A percentile compares a stretch with the other conserved stretches of the same genome.
These are phyloP conservation scores for Fusarium lateritium DNA, from an alignment of 2,329 filamentous ascomycete species.

Conservation along the genomic window DNA sequence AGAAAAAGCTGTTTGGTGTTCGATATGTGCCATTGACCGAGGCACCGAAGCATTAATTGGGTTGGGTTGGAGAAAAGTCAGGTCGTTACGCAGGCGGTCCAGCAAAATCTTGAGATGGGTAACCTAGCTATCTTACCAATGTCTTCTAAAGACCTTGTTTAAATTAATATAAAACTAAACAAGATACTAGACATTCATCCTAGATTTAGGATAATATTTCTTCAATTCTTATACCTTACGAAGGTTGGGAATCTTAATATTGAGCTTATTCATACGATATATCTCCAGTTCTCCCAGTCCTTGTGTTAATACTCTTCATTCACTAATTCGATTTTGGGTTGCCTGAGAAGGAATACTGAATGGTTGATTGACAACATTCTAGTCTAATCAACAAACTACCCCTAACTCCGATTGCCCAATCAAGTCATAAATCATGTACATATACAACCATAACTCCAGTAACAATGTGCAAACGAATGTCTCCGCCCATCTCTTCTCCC, in stretches of 20 bases:
- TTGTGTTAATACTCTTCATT: neutral
- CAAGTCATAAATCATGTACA: constrained; percentile 12
- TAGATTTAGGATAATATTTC: no score
- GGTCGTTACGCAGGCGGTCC: neutral
- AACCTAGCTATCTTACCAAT: no score
- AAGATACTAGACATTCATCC: no score
- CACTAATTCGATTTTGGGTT: neutral
- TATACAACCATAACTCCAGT: constrained; percentile 11
- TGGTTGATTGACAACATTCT: neutral
- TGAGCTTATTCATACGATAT: no score
- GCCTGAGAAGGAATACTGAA: neutral
- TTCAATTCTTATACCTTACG: no score
- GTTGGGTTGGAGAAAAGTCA: neutral
- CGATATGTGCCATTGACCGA: constrained; percentile 85
- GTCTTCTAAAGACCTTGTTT: no score
- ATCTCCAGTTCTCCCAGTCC: no score
- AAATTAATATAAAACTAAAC: no score
- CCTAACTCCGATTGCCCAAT: constrained; percentile 1
- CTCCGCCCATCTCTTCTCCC: neutral
- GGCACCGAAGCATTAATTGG: constrained; percentile 62
- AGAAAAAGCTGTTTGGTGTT: constrained; percentile 77
- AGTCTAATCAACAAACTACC: neutral
- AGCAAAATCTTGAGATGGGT: no score
- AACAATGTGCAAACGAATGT: neutral
- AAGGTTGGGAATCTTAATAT: no score